Evolutionary conservation across 2,329 filamentous ascomycete genomes (phyloP), one percentile per base, ranked within the genome.

Genomic region (Exophiala viscosa): DNA sequence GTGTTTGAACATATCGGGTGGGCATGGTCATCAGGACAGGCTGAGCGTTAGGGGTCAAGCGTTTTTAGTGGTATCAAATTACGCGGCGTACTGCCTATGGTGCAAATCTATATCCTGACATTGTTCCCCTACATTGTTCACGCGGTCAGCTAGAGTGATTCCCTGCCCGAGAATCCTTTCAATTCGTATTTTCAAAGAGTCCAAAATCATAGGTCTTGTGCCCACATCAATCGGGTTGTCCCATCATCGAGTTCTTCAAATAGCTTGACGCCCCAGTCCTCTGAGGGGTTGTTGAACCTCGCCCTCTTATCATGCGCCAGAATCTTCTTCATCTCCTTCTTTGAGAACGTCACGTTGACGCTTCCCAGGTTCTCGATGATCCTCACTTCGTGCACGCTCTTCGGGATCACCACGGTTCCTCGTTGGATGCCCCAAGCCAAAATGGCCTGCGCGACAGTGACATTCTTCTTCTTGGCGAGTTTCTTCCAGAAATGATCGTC

Each of bases 351-450:
- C 2, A 61, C 51, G n/a, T 62, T 53, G 40, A 59, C 20, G 31
- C 46, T 60, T 42, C 33, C 68, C 5, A 74, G 65, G 54, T 81
- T 79, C 62, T 79, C 72, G 14, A 63, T 50, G 18, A 79, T 74
- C 33, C 72, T 62, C 36, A 66, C 58, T 45, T 69, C 67, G 52
- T 75, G 72, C 3, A 68, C 69, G 48, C 71, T 76, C 65, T 80
- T 80, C 1, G 77, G 78, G 36, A 81, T 79, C 3, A 80, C 74
- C 36, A 69, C 65, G 2, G 73, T 76, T 8, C 73, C 75, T 14
- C 77, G 64, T 54, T 70, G 68, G 5, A 77, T 63, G 0, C 73
- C 75, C 78, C 78, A 81, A 1, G 69, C 73, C 3, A 81, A 65
- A 4, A 76, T 66, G 0, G 73, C 66, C 54, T 78, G 75, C 0